Base-by-base conservation (phyloP, 2,329 filamentous ascomycete genomes). In the Phaeoacremonium minimum region DNA sequence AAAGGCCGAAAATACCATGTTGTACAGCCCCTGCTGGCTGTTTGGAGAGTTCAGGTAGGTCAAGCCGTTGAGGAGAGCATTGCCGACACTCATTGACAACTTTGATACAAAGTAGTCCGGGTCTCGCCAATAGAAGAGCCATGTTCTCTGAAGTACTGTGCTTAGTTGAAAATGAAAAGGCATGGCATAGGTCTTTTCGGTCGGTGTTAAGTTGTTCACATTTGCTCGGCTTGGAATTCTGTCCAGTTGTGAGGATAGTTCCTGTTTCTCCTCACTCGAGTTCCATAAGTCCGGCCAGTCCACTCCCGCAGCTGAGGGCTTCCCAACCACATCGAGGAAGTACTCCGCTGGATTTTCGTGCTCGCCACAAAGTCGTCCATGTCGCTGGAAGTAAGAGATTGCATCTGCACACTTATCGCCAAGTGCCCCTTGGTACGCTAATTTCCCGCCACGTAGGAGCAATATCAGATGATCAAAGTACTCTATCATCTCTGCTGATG, bases 1-100 rank as follows among this genome's bases (percentile, higher is more conserved):
- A 59, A 91, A 91, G 38, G 84, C 69, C 9, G 81, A 80, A 60
- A 91, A 89, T 5, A 90, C 68, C 7, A 82, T 72, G 31, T 78
- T 82, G 54, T 86, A 82, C 60, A 83, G 75, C 48, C 83, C 80
- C 40, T 80, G 72, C 3, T 63, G 63, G 4, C 71, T 66, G 33
- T 71, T 65, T 1, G 71, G 71, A 1, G 83, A 56, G 41, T 77
- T 69, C 67, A 73, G 85, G 50, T 86, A 87, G 0, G 82, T 84
- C 50, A 86, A 84, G n/a, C 74, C 76, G 44, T 83, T 83, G 64
- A 85, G 85, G 15, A 85, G 66, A 13, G 30, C 30, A 17, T 32
- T 32, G 14, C 14, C 30, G n/a, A 32, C 13, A 18, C 18, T 32
- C 30, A 32, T 32, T 17, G 18, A 7, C 14, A 32, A 71, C 56